Evolutionary conservation across 139 green algal genomes (phyloP).

Genomic region (Microglena sp.): DNA sequence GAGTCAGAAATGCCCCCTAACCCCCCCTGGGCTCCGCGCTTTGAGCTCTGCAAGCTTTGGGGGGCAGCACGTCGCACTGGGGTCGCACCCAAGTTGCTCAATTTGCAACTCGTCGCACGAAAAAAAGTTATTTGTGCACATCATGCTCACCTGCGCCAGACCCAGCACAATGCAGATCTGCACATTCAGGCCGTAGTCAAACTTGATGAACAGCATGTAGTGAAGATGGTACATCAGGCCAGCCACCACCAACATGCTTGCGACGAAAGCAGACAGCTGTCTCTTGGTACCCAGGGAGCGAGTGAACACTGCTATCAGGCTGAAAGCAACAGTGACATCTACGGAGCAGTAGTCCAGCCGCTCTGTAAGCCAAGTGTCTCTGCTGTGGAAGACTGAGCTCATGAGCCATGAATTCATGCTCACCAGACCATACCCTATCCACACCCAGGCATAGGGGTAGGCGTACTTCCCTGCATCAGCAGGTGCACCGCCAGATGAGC

Average conservation of each 20-base stretch:
- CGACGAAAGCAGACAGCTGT: not conserved
- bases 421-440: conserved; percentile 16
- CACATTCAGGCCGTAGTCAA: conserved; percentile 86
- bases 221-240: conserved; percentile 40
- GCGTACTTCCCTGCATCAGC: no score
- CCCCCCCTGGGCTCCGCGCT: no score
- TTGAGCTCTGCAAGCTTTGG: no score
- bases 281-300: conserved; percentile 2
- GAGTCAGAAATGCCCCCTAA: no score
- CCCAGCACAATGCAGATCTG: conserved; percentile 54
- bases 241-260: not conserved
- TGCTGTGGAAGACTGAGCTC: conserved; percentile 70
- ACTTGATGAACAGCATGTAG: conserved; percentile 70
- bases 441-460: no score
- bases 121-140: no score
- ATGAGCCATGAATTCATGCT: conserved; percentile 63
- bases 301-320: conserved; percentile 23
- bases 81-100: no score
- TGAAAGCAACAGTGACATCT: conserved; percentile 29
- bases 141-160: no score
- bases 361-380: conserved; percentile 54
- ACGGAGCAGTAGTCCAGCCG: conserved; percentile 59
- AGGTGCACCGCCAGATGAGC: no score
- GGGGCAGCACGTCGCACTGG: no score
- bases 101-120: no score